Percentiles rank a stretch among this genome's conserved stretches.
These are phyloP conservation scores for Ananas comosus DNA, from an alignment of 176 grass and related monocot species.

Conservation along the genomic window DNA sequence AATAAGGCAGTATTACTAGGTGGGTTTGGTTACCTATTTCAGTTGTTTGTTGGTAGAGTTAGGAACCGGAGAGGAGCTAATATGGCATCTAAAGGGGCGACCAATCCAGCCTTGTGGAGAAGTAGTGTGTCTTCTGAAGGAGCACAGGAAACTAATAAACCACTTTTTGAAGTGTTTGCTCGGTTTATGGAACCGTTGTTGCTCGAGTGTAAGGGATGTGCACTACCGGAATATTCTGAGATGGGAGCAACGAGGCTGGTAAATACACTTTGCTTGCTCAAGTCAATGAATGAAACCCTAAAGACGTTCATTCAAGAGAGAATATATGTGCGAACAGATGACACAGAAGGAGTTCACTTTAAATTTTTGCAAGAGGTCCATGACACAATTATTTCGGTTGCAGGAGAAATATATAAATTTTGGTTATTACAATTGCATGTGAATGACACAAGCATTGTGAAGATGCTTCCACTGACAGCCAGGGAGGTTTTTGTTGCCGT, in stretches of 20 bases:
- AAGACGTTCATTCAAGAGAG: conserved; percentile 55
- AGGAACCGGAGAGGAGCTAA: conserved; percentile 39
- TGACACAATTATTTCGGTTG: conserved; percentile 49
- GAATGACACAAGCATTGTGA: conserved; percentile 56
- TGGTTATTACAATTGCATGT: conserved; percentile 52
- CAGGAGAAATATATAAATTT: conserved; percentile 56
- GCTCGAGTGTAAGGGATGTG: conserved; percentile 54
- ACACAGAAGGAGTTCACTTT: conserved; percentile 64
- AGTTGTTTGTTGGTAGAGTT: conserved; percentile 50
- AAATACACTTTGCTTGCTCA: conserved; percentile 86
- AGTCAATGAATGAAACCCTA: conserved; percentile 74
- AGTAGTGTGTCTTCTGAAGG: conserved; percentile 41
- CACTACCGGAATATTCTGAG: conserved; percentile 36
- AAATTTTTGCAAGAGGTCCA: conserved; percentile 81
- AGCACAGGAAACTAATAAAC: conserved; percentile 43
- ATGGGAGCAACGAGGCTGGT: conserved; percentile 51
- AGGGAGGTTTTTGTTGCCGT: conserved; percentile 63
- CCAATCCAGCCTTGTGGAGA: conserved; percentile 21
- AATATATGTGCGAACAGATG: conserved; percentile 80
- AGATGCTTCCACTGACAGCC: conserved; percentile 60
- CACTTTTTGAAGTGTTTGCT: conserved; percentile 76
- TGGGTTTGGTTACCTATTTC: conserved; percentile 78
- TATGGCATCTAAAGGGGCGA: conserved; percentile 10
- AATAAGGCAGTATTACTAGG: conserved; percentile 77
- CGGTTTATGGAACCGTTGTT: conserved; percentile 84